Conservation (phyloP, 176 grass and related monocot species). For the Tillandsia leiboldiana region DNA sequence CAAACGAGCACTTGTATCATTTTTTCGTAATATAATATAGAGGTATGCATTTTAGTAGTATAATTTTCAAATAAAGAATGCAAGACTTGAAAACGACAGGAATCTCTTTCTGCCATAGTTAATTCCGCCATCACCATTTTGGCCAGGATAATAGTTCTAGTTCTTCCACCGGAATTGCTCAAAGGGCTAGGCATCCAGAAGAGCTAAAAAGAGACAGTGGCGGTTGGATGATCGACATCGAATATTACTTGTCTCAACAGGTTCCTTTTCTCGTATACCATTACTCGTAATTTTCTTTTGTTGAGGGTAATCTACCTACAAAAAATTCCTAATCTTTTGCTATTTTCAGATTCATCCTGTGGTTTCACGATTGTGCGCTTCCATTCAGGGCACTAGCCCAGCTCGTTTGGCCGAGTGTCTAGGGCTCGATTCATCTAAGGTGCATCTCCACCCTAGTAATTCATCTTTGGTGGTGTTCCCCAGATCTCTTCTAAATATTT, state of each 20-base stretch:
- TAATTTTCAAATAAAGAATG: no score
- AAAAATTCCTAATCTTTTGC: constrained; percentile 8
- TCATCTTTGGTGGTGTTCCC: constrained; percentile 22
- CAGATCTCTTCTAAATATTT: constrained; percentile 3
- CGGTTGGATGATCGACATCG: constrained; percentile 86
- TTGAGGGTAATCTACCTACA: no score
- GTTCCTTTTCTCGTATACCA: constrained; percentile 26
- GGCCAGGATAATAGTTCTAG: constrained; percentile 41
- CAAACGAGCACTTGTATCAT: no score
- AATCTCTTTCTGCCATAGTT: not conserved
- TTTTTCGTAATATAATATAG: no score
- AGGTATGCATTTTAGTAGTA: no score
- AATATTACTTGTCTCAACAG: constrained; percentile 97
- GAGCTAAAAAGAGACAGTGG: constrained; percentile 64
- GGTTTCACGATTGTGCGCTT: constrained; percentile 86
- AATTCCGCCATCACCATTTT: constrained; percentile 13
- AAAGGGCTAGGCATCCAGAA: constrained; percentile 92
- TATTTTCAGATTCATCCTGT: constrained; percentile 95
- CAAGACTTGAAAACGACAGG: not conserved
- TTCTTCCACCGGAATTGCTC: constrained; percentile 69
- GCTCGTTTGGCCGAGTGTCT: constrained; percentile 93
- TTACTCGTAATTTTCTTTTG: constrained; percentile 4
- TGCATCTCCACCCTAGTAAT: constrained; percentile 17
- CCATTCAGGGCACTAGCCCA: constrained; percentile 93
- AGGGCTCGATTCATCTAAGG: constrained; percentile 95